These are phyloP conservation scores for Astrephomene gubernaculifera DNA, from an alignment of 139 green algal species.

Conservation along the genomic window DNA sequence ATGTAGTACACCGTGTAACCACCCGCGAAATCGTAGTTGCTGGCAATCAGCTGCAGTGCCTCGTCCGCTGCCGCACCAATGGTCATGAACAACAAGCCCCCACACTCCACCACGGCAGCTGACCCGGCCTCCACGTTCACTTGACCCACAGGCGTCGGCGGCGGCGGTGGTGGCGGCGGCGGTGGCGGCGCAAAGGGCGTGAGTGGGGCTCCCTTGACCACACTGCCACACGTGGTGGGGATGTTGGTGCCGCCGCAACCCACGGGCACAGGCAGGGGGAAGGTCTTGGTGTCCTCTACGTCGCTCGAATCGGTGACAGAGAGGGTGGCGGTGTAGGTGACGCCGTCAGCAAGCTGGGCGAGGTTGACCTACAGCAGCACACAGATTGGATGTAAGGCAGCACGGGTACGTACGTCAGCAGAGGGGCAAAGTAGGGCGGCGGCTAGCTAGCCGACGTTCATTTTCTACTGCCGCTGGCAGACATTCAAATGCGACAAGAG, in stretches of 20 bases:
- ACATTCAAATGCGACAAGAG: no score
- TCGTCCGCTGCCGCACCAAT: background rate
- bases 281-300: background rate
- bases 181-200: background rate
- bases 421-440: no score
- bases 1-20: slow-evolving; percentile 14
- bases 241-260: background rate
- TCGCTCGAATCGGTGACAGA: background rate
- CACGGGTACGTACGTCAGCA: no score
- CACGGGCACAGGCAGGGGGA: background rate
- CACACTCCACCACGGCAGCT: background rate
- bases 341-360: background rate
- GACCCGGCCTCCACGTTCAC: background rate
- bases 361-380: slow-evolving; percentile 18
- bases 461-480: no score
- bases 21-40: background rate
- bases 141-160: background rate
- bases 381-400: no score
- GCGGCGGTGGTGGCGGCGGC: background rate
- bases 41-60: background rate
- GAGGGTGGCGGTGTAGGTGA: slow-evolving; percentile 10
- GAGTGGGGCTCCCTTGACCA: background rate
- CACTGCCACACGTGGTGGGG: background rate
- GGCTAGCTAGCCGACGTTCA: no score
- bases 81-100: background rate